These are phyloP conservation scores for Suhomyces panamericanus DNA, from an alignment of 1,139 yeast species.

Conservation along the genomic window DNA sequence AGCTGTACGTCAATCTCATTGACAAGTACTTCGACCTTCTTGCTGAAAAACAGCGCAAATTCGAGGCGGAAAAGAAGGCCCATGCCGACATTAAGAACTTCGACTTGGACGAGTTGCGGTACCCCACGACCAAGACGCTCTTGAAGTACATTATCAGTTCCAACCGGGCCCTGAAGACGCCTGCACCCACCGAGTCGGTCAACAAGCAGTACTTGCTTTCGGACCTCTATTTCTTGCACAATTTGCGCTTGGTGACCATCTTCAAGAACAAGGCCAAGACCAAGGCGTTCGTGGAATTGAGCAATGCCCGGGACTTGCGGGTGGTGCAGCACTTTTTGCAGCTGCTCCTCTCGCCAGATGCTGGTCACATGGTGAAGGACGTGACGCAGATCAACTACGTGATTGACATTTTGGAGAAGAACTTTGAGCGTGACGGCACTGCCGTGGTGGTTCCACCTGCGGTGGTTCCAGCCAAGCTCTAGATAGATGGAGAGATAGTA, in stretches of 20 bases:
- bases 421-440: slow-evolving; percentile 21
- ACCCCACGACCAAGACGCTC: slow-evolving; percentile 43
- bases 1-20: slow-evolving; percentile 39
- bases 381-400: slow-evolving; percentile 33
- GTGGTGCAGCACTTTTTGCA: slow-evolving; percentile 31
- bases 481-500: not conserved
- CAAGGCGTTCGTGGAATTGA: slow-evolving; percentile 41
- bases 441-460: not conserved
- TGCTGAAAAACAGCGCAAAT: slow-evolving; percentile 5
- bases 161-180: slow-evolving; percentile 9
- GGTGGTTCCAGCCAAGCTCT: not conserved
- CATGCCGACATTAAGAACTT: slow-evolving; percentile 8
- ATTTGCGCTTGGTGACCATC: slow-evolving; percentile 37
- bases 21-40: slow-evolving; percentile 19
- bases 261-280: slow-evolving; percentile 47
- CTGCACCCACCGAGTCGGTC: slow-evolving; percentile 32
- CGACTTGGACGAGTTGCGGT: slow-evolving; percentile 23
- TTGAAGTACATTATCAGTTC: slow-evolving; percentile 23
- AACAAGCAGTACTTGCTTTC: slow-evolving; percentile 48
- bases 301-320: slow-evolving; percentile 31
- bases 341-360: slow-evolving; percentile 18
- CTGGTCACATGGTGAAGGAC: slow-evolving; percentile 13
- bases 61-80: slow-evolving; percentile 7
- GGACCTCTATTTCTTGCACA: slow-evolving; percentile 42
- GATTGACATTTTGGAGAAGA: slow-evolving; percentile 42